Base-by-base conservation (phyloP, 441 rosid species). In the Pelargonium myrrhifolium region DNA sequence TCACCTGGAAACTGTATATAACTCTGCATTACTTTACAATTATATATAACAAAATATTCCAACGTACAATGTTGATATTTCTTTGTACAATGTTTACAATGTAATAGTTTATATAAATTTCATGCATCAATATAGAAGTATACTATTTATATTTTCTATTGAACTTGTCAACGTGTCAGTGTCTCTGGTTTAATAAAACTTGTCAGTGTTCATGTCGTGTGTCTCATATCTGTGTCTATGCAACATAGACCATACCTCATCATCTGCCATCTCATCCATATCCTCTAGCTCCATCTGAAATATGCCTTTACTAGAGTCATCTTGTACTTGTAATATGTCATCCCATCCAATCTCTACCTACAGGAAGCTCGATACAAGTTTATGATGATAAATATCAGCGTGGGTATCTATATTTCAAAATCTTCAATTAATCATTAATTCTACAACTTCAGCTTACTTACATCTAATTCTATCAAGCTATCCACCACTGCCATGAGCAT, bases 201-300 rank as follows among this genome's bases (percentile, higher is more conserved):
- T 31, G 35, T 31, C 35, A 31, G 35, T 31, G 6, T 31, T 31
- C 35, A 0, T 31, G 35, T 31, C 3, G 35, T 3, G 35, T 31
- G 3, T 31, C 35, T 31, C 35, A 31, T 31, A 31, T 31, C 35
- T 31, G 35, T 31, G 35, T 31, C 35, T 31, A 31, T 31, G 35
- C 35, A 31, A n/a, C n/a, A n/a, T 31, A 31, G 17, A 69, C 10
- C 40, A 67, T 80, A 90, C 96, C 89, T 87, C 88, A n/a, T 75
- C 82, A 53, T 72, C 81, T 53, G 28, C 72, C 68, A 56, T 71
- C 45, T 84, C 90, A 72, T 77, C 80, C 42, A 66, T 67, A 64
- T 86, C 91, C 75, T 82, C 87, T 58, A 85, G 78, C 76, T 93
- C 98, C 82, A 87, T 87, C 71, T 85, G 83, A 81, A 93, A 93